Percentiles rank a stretch among this genome's conserved stretches.
These are phyloP conservation scores for Tieghemostelium lacteum DNA, from an alignment of 78 protist genomes.

Conservation along the genomic window DNA sequence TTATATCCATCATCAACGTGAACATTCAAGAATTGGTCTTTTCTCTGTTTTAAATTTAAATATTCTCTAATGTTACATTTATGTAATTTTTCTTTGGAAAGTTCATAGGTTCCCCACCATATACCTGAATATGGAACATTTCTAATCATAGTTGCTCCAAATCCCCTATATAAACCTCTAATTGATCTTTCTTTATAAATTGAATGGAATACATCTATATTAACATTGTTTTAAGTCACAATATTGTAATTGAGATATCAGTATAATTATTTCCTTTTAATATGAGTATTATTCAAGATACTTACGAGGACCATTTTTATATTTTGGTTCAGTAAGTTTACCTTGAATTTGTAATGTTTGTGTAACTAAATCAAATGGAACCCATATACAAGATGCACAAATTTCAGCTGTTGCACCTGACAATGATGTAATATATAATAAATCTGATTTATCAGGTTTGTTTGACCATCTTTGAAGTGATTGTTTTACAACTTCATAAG, in stretches of 20 bases:
- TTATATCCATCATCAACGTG: not conserved
- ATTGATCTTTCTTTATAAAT: slow-evolving; percentile 33
- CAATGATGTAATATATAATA: slow-evolving; percentile 2
- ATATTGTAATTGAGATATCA: not conserved
- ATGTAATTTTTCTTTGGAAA: slow-evolving; percentile 11
- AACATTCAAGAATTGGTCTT: not conserved
- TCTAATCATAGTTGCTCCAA: slow-evolving; percentile 60
- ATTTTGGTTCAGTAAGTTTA: slow-evolving; percentile 7
- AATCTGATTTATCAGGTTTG: not conserved
- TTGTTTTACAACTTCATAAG: slow-evolving; percentile 53
- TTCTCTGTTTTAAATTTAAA: slow-evolving; percentile 11
- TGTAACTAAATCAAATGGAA: slow-evolving; percentile 69
- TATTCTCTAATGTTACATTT: slow-evolving; percentile 24
- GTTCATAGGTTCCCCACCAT: slow-evolving; percentile 72
- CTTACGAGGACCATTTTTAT: slow-evolving; percentile 1
- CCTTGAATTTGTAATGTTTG: slow-evolving; percentile 70
- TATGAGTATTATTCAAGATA: not conserved
- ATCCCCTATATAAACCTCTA: slow-evolving; percentile 55
- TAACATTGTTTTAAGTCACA: not conserved
- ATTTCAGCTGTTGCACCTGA: slow-evolving; percentile 54
- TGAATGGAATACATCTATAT: slow-evolving; percentile 18
- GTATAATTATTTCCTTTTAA: not conserved
- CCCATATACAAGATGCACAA: slow-evolving; percentile 21
- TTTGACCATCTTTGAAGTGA: not conserved
- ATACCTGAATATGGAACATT: slow-evolving; percentile 65